Evolutionary conservation across 2,329 filamentous ascomycete species (phyloP), one percentile per base, ranked within the genome.

Genomic region (Penicillium sp.): DNA sequence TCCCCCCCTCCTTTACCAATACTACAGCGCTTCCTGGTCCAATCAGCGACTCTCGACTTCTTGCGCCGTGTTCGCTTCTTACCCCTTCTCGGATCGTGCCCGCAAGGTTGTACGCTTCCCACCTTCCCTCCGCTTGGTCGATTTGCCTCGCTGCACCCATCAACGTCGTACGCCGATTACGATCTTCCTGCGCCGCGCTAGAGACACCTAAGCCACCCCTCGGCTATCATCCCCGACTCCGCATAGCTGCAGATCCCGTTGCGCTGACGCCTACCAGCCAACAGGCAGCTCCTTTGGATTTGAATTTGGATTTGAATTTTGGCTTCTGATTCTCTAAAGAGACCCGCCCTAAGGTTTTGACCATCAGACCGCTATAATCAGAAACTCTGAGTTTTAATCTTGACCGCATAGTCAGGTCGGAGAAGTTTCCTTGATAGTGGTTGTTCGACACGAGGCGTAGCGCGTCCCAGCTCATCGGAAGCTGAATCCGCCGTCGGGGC

Each of bases 1-100:
- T 24, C 10, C 31, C 48, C 51, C 54, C 55, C 53, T 57, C 55
- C 54, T 50, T 54, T 18, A 46, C 48, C 43, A 46, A 55, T 52
- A 59, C 50, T 36, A 31, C 50, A 59, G 62, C 62, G 62, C 62
- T 65, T 65, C 58, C 46, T 43, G 45, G 29, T 42, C 61, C 62
- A 65, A 65, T 64, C 61, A 64, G n/a, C 41, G 14, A 2, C n/a
- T 18, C 13, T 29, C 47, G 39, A 36, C 36, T 44, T 27, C 36
- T 31, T 32, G 44, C 45, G 48, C 49, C 29, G 48, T 54, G 51
- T 55, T 56, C 55, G 49, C 16, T 50, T 48, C 41, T 24, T 22
- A 31, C 53, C 48, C 50, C 50, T 54, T 39, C 38, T 51, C 45
- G 50, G 48, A 55, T 61, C 54, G 50, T 54, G 36, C 48, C 36